phyloP scores from a whole-genome alignment of 2,329 filamentous ascomycete genomes.

The Trichoderma asperellum region DNA sequence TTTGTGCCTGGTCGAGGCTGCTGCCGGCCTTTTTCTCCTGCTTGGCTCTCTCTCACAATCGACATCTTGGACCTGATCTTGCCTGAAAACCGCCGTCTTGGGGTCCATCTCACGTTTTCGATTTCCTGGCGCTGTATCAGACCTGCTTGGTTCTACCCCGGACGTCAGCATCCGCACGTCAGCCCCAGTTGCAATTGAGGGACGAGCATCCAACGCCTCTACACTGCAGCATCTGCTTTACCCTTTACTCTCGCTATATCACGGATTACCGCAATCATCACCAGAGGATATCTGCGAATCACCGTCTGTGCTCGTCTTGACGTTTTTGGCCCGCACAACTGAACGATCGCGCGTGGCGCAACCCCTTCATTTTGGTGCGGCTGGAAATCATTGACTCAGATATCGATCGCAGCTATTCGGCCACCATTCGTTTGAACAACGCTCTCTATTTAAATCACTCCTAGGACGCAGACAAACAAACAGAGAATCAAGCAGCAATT shows the following conservation, averaged over 20 bases:
- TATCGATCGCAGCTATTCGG: constrained; percentile 2
- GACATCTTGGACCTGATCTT: background rate
- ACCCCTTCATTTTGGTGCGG: constrained; percentile 2
- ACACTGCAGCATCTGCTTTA: constrained; percentile 20
- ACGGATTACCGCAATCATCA: constrained; percentile 14
- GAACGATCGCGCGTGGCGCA: background rate
- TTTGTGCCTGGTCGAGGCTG: background rate
- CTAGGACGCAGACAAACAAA: constrained; percentile 9
- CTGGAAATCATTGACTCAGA: constrained; percentile 4
- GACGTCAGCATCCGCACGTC: constrained; percentile 23
- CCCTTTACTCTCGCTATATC: constrained; percentile 11
- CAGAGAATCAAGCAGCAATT: constrained; percentile 6
- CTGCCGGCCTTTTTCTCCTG: background rate
- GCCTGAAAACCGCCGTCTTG: background rate
- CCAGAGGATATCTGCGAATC: background rate
- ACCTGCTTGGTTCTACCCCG: background rate
- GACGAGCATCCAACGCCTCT: constrained; percentile 6
- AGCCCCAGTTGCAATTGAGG: constrained; percentile 15
- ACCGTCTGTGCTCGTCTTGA: constrained; percentile 7
- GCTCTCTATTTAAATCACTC: background rate
- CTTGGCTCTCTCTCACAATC: background rate
- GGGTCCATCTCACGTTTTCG: background rate
- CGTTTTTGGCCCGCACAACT: constrained; percentile 4
- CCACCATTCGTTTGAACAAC: constrained; percentile 20
- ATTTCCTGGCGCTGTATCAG: constrained; percentile 11